phyloP scores from a whole-genome alignment of 78 protist genomes.

The Planoprotostelium fungivorum region DNA sequence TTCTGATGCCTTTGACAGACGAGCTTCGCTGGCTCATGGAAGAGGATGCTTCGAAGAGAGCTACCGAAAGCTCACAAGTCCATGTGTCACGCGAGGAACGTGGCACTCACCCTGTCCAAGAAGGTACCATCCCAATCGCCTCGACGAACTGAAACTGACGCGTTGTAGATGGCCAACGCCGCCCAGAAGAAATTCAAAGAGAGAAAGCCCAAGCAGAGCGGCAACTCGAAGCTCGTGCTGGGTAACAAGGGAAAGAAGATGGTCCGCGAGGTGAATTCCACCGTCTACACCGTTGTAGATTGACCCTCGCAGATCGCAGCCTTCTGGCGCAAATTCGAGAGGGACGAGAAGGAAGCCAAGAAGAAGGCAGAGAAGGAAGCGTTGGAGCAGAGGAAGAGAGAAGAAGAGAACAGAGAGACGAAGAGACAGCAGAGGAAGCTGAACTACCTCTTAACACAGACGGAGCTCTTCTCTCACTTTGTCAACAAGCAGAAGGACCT shows the following conservation, averaged over 20 bases:
- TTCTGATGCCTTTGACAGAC: background rate
- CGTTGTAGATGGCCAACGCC: background rate
- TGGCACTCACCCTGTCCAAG: background rate
- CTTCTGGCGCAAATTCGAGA: conserved; percentile 60
- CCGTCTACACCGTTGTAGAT: background rate
- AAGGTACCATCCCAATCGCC: background rate
- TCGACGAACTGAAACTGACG: background rate
- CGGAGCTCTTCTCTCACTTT: conserved; percentile 90
- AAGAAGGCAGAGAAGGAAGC: conserved; percentile 64
- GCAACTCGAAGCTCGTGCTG: background rate
- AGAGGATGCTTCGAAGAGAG: background rate
- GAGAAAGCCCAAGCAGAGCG: background rate
- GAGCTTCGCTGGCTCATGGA: background rate
- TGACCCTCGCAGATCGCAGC: conserved; percentile 22
- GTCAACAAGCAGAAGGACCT: conserved; percentile 61
- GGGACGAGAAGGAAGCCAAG: conserved; percentile 61
- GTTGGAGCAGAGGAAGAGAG: conserved; percentile 35
- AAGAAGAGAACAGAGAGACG: conserved; percentile 79
- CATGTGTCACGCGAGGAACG: background rate
- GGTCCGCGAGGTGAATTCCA: background rate
- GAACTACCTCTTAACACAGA: conserved; percentile 87
- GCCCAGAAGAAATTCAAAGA: background rate
- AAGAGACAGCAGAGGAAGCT: conserved; percentile 83
- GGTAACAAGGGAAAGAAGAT: background rate
- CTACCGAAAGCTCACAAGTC: background rate